Evolutionary conservation across 208 protist genomes (phyloP).

Genomic region (Acanthamoeba sp.): DNA sequence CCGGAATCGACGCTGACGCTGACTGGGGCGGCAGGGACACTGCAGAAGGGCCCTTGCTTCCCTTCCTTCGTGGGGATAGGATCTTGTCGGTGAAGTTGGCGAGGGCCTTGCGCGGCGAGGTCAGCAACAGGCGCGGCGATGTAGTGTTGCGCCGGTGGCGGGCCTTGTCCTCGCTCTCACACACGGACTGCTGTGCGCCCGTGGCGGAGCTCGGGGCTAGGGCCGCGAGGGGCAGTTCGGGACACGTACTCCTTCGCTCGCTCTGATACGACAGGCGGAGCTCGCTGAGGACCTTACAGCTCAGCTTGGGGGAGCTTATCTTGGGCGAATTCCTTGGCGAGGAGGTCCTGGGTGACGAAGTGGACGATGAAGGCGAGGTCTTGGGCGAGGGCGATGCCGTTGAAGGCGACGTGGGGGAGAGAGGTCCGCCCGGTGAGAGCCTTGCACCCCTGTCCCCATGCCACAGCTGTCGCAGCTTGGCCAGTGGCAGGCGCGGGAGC

Average conservation of each 20-base stretch:
- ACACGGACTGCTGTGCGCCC: too few species aligned
- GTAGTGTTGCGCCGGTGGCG: neutral
- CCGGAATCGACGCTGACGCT: neutral
- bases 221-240: neutral
- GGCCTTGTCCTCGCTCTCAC: neutral
- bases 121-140: neutral
- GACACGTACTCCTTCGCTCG: neutral
- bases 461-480: conserved; percentile 48
- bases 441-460: neutral
- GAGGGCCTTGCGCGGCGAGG: conserved; percentile 37
- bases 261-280: neutral
- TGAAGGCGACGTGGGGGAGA: conserved; percentile 1
- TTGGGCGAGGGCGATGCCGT: neutral
- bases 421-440: neutral
- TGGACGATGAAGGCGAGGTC: neutral
- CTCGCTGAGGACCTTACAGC: neutral
- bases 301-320: neutral
- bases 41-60: neutral
- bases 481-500: conserved; percentile 11
- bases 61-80: neutral
- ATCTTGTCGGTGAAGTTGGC: conserved; percentile 7
- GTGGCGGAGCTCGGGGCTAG: neutral
- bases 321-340: neutral
- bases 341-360: neutral
- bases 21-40: too few species aligned